Evolutionary conservation across 768 basidiomycete genomes (phyloP).

Genomic region (Lyophyllum atratum): DNA sequence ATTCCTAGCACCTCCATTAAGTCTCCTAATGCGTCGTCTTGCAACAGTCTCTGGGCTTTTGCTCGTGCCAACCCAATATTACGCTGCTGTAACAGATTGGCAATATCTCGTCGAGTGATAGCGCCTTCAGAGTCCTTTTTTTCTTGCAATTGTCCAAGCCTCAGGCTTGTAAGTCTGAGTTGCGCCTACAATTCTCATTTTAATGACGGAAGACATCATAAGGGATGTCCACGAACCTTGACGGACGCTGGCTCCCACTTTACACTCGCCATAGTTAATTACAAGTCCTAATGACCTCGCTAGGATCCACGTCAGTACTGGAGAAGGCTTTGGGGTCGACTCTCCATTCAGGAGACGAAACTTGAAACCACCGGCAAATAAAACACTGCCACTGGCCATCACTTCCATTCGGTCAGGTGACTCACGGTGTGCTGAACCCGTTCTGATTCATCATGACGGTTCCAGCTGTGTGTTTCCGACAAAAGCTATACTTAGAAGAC

Average conservation of each 20-base stretch:
- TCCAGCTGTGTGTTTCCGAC: too few relatives aligned
- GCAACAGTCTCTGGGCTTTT: constrained; percentile 69
- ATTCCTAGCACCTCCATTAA: constrained; percentile 67
- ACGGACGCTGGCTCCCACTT: constrained; percentile 37
- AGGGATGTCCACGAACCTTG: constrained; percentile 31
- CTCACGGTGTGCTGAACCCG: too few relatives aligned
- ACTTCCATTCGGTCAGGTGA: too few relatives aligned
- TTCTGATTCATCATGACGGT: too few relatives aligned
- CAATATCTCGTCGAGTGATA: constrained; percentile 68
- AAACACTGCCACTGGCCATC: too few relatives aligned
- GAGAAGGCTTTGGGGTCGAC: background rate
- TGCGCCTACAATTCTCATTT: constrained; percentile 52
- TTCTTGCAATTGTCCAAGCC: constrained; percentile 69
- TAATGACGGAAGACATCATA: constrained; percentile 3
- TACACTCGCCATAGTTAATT: constrained; percentile 13
- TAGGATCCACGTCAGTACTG: background rate
- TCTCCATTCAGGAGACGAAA: too few relatives aligned
- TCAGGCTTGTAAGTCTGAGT: constrained; percentile 62
- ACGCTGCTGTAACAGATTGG: constrained; percentile 61
- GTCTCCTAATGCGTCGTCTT: constrained; percentile 62
- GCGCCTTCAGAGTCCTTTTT: constrained; percentile 65
- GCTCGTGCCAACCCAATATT: constrained; percentile 65
- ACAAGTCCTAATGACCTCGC: background rate
- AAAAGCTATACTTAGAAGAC: too few relatives aligned
- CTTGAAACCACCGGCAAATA: too few relatives aligned